Percentiles rank a stretch among this genome's conserved stretches.
phyloP scores from a whole-genome alignment of 2,329 filamentous ascomycete genomes.

The Talaromyces atroroseus region DNA sequence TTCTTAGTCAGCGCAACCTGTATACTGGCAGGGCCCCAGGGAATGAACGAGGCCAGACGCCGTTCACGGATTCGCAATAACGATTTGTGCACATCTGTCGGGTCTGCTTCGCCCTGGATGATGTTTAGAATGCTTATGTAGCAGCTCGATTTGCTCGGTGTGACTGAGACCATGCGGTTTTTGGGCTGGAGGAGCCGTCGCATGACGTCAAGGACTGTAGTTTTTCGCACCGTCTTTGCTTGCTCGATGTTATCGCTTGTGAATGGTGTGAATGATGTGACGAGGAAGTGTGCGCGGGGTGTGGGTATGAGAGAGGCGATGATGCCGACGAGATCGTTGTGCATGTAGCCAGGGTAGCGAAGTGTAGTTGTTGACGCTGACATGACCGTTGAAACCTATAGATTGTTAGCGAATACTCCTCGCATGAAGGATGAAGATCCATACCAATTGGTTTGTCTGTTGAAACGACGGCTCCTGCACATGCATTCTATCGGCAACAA shows the following conservation, averaged over 20 bases:
- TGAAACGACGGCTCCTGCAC: constrained; percentile 94
- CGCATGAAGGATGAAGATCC: constrained; percentile 17
- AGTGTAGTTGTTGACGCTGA: constrained; percentile 95
- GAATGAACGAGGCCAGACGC: constrained; percentile 90
- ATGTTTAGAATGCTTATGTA: constrained; percentile 99
- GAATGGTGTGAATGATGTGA: constrained; percentile 97
- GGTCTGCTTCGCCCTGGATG: constrained; percentile 96
- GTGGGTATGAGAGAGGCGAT: constrained; percentile 93
- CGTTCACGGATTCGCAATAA: constrained; percentile 91
- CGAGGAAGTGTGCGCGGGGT: constrained; percentile 93
- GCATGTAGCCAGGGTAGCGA: constrained; percentile 97
- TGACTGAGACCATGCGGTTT: constrained; percentile 97
- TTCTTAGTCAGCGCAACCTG: constrained; percentile 96
- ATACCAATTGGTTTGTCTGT: constrained; percentile 90
- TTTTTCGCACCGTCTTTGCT: constrained; percentile 96
- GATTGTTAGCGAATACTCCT: neutral
- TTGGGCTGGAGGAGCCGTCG: constrained; percentile 90
- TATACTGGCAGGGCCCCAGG: constrained; percentile 96
- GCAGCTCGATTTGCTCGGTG: constrained; percentile 93
- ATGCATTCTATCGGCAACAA: constrained; percentile 89
- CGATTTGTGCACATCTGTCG: constrained; percentile 97
- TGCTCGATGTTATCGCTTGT: constrained; percentile 94
- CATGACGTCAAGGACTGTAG: constrained; percentile 97
- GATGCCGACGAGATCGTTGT: constrained; percentile 97
- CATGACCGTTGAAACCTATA: constrained; percentile 90